Conservation (phyloP, 2,329 filamentous ascomycete genomes). For the Microsporum canis region DNA sequence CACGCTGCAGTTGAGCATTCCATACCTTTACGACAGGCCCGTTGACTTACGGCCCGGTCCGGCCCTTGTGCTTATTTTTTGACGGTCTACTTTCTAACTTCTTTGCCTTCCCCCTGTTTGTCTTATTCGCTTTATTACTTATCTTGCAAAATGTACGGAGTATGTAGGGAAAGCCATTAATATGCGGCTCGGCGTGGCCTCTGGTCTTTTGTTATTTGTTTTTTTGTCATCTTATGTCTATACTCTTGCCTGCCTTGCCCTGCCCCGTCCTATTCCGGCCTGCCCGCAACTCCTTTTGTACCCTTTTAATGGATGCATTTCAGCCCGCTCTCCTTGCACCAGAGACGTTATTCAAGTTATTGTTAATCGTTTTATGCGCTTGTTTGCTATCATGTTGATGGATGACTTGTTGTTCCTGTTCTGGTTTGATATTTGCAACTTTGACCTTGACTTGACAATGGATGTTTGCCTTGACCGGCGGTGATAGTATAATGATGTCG, state of each 20-base stretch:
- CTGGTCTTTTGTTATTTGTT: not conserved
- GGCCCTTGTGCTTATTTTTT: not conserved
- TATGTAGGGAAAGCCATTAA: conserved; percentile 1
- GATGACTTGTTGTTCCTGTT: not conserved
- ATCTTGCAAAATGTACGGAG: conserved; percentile 1
- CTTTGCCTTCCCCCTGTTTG: not conserved
- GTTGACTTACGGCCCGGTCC: not conserved
- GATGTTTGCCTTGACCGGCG: not conserved
- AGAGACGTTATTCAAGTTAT: not conserved
- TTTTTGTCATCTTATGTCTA: not conserved
- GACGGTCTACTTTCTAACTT: not conserved
- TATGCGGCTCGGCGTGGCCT: not conserved
- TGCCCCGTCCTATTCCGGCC: not conserved
- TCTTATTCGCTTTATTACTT: not conserved
- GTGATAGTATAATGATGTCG: not conserved
- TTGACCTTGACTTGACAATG: not conserved
- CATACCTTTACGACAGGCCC: not conserved
- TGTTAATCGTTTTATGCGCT: not conserved
- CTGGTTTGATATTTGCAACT: not conserved
- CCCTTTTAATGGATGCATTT: not conserved
- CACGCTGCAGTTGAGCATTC: not conserved
- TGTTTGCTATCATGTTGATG: not conserved
- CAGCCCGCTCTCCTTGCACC: not conserved
- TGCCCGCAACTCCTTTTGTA: not conserved
- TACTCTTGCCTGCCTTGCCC: not conserved